Evolutionary conservation across 176 grass and related monocot species (phyloP).

Genomic region (sorghum (Sorghum bicolor)): DNA sequence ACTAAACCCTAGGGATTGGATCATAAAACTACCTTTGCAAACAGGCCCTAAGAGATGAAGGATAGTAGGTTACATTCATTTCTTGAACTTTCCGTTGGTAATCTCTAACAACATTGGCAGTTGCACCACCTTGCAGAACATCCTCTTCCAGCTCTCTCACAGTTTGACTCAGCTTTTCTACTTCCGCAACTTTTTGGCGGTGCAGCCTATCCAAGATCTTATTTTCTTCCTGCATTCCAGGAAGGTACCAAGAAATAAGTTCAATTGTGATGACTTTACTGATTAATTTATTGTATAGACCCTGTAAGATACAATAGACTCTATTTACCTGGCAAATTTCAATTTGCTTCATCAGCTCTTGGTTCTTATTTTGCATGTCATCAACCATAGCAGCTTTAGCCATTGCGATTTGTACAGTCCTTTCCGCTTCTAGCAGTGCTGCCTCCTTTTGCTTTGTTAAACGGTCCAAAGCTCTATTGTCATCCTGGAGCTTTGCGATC

Average conservation of each 20-base stretch:
- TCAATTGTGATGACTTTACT: neutral
- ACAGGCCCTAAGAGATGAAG: neutral
- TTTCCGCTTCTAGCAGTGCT: conserved; percentile 88
- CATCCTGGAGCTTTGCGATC: conserved; percentile 94
- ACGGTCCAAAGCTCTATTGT: conserved; percentile 90
- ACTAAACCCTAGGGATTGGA: neutral
- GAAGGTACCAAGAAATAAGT: neutral
- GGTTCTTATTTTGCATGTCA: conserved; percentile 97
- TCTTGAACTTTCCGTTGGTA: conserved; percentile 95
- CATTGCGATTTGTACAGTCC: conserved; percentile 84
- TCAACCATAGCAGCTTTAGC: conserved; percentile 95
- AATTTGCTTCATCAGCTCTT: conserved; percentile 97
- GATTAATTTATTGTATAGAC: neutral
- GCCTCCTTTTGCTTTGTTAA: conserved; percentile 97
- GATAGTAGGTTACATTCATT: conserved; percentile 73
- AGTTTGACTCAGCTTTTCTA: conserved; percentile 93
- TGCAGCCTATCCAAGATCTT: conserved; percentile 95
- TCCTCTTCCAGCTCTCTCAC: conserved; percentile 93
- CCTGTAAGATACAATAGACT: conserved; percentile 2
- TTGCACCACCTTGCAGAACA: conserved; percentile 90
- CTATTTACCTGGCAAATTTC: conserved; percentile 84
- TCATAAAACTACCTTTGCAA: neutral
- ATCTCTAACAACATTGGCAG: conserved; percentile 96
- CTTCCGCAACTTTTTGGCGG: conserved; percentile 86
- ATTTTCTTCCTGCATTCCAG: conserved; percentile 77